Conservation (phyloP, 257 asterid species). For the Lithospermum erythrorhizon region DNA sequence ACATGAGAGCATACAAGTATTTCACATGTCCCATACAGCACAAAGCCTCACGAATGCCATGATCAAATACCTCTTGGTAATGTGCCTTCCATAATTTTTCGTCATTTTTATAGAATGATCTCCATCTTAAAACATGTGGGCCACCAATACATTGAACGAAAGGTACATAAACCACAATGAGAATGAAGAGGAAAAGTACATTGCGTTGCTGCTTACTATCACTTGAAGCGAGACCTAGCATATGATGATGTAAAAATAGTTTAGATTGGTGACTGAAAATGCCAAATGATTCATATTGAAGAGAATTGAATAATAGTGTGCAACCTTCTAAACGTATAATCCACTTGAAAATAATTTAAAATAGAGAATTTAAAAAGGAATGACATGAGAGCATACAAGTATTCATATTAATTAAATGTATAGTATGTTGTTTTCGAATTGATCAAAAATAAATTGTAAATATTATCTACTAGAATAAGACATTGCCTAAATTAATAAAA, state of each 20-base stretch:
- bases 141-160: constrained; percentile 21
- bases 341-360: no score
- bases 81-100: constrained; percentile 28
- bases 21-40: constrained; percentile 28
- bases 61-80: constrained; percentile 25
- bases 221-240: constrained; percentile 14
- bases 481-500: no score
- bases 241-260: neutral
- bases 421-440: no score
- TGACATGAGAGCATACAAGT: no score
- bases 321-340: no score
- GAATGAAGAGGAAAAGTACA: constrained; percentile 14
- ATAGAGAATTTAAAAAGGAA: no score
- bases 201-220: constrained; percentile 8
- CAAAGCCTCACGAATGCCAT: constrained; percentile 28
- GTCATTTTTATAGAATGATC: constrained; percentile 25
- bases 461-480: no score
- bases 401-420: no score
- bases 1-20: constrained; percentile 19
- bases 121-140: constrained; percentile 24
- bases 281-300: no score
- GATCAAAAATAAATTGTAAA: no score
- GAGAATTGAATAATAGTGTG: no score
- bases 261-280: neutral
- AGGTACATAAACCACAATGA: constrained; percentile 9